phyloP scores from a whole-genome alignment of 2,329 filamentous ascomycete species.

The Penicillium sp. region DNA sequence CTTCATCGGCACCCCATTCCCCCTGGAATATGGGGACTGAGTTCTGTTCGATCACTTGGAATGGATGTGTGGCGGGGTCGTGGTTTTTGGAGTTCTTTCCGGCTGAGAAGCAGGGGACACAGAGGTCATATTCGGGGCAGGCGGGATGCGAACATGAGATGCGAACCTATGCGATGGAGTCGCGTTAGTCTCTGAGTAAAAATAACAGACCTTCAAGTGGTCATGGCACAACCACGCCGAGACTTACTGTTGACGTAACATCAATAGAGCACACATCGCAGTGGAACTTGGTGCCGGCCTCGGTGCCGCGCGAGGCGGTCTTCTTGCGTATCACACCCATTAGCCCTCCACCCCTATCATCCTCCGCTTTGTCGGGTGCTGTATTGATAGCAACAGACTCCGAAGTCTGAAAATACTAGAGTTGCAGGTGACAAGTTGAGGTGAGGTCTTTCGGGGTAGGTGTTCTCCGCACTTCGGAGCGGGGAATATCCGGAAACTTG shows the following conservation, averaged over 20 bases:
- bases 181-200: not conserved
- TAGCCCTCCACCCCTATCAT: constrained; percentile 33
- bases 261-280: constrained; percentile 95
- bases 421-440: constrained; percentile 6
- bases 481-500: constrained; percentile 9
- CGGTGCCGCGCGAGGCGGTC: constrained; percentile 71
- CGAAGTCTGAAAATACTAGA: constrained; percentile 17
- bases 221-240: not conserved
- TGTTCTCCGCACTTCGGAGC: constrained; percentile 19
- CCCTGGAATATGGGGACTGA: constrained; percentile 91
- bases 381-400: constrained; percentile 24
- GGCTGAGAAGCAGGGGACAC: constrained; percentile 84
- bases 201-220: not conserved
- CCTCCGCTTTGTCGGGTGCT: constrained; percentile 30
- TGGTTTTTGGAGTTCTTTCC: constrained; percentile 74
- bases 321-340: constrained; percentile 98
- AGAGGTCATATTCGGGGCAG: constrained; percentile 93
- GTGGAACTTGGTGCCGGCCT: constrained; percentile 88
- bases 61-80: constrained; percentile 76
- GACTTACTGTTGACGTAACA: constrained; percentile 83
- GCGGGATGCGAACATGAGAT: constrained; percentile 77
- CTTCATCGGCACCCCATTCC: constrained; percentile 96
- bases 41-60: constrained; percentile 93
- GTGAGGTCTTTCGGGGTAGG: constrained; percentile 14
- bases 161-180: constrained; percentile 57